Percentiles rank a stretch among this genome's conserved stretches.
Evolutionary conservation across 169 alveolate genomes (phyloP).

Genomic region (Fabrea salina): DNA sequence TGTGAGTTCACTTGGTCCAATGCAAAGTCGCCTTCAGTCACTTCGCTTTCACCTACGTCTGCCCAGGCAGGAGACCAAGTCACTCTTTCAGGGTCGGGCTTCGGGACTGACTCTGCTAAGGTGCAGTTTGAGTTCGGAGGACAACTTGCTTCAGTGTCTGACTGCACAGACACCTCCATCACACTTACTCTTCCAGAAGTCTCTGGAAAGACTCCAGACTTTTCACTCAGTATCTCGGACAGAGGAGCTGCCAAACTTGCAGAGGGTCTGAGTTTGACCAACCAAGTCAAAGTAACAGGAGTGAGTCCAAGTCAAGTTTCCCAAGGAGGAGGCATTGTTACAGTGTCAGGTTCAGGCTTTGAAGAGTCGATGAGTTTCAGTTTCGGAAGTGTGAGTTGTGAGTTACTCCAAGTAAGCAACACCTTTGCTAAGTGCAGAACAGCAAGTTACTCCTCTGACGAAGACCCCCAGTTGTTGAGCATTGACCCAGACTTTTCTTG

Average conservation of each 20-base stretch:
- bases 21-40: background rate
- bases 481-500: background rate
- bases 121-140: background rate
- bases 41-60: background rate
- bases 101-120: background rate
- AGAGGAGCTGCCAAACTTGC: constrained; percentile 15
- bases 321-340: constrained; percentile 1
- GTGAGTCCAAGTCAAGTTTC: constrained; percentile 19
- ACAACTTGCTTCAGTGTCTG: background rate
- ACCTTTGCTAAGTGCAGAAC: background rate
- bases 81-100: background rate
- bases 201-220: background rate
- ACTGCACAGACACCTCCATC: background rate
- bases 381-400: constrained; percentile 16
- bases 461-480: background rate
- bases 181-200: background rate
- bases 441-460: background rate
- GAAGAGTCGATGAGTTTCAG: background rate
- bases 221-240: background rate
- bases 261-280: background rate
- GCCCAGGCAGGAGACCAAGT: background rate
- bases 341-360: constrained; percentile 15
- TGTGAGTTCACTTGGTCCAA: constrained; percentile 5
- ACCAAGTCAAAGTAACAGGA: background rate
- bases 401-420: background rate